Evolutionary conservation across 2,329 filamentous ascomycete species (phyloP).

Genomic region (Clonostachys chloroleuca): DNA sequence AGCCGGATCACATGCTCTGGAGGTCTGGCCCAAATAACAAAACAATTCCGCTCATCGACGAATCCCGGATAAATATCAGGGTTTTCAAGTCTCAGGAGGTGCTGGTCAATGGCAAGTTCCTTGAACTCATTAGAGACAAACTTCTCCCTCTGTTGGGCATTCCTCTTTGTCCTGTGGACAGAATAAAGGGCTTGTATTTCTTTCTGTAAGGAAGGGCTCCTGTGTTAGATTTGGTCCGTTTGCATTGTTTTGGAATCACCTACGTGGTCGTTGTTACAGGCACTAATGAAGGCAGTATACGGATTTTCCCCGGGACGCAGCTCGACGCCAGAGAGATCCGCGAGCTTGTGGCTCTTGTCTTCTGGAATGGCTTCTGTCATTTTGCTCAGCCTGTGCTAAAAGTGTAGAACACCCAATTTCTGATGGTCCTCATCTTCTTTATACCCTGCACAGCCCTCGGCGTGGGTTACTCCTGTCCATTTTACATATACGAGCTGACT

Average conservation of each 20-base stretch:
- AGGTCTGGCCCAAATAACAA: constrained; percentile 86
- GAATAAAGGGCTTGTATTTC: constrained; percentile 70
- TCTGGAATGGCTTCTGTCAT: too few relatives aligned
- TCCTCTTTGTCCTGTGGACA: constrained; percentile 70
- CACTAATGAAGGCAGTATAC: constrained; percentile 68
- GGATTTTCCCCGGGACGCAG: constrained; percentile 61
- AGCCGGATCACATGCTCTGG: constrained; percentile 66
- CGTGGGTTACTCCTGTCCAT: too few relatives aligned
- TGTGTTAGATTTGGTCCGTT: neutral
- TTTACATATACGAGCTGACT: too few relatives aligned
- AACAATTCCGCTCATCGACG: constrained; percentile 71
- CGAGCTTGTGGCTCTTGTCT: constrained; percentile 31
- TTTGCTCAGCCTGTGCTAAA: too few relatives aligned
- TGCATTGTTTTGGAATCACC: constrained; percentile 12
- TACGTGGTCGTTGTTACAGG: constrained; percentile 65
- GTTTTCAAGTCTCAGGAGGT: constrained; percentile 66
- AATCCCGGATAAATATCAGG: constrained; percentile 63
- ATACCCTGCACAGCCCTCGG: too few relatives aligned
- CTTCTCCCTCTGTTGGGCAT: constrained; percentile 69
- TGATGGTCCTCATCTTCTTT: too few relatives aligned
- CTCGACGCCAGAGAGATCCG: constrained; percentile 48
- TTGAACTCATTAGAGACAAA: constrained; percentile 65
- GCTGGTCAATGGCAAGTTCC: constrained; percentile 71
- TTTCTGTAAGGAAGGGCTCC: constrained; percentile 31
- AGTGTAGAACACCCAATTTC: too few relatives aligned